Conservation (phyloP, 2,329 filamentous ascomycete species). For the Sporothrix luriei region DNA sequence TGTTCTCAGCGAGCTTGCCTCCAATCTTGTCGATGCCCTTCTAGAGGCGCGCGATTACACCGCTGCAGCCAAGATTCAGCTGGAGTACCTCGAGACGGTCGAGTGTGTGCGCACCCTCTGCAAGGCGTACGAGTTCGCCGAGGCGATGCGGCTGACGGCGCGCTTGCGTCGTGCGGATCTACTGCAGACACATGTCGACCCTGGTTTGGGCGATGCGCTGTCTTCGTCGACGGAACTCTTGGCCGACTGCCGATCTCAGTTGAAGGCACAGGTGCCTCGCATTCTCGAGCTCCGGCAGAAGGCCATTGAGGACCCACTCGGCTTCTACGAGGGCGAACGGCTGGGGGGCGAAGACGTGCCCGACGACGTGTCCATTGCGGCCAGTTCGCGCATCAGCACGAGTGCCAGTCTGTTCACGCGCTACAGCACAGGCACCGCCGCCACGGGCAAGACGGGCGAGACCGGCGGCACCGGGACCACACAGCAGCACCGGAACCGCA, state of each 20-base stretch:
- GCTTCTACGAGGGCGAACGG: conserved; percentile 82
- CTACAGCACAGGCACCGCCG: conserved; percentile 76
- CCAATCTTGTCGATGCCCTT: conserved; percentile 73
- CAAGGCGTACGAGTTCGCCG: conserved; percentile 82
- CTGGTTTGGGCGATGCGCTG: conserved; percentile 77
- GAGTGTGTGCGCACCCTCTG: conserved; percentile 78
- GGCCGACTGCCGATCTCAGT: conserved; percentile 86
- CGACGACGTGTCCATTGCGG: conserved; percentile 89
- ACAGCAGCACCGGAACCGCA: conserved; percentile 72
- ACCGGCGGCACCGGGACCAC: conserved; percentile 31
- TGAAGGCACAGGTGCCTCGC: conserved; percentile 81
- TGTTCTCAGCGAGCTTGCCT: conserved; percentile 69
- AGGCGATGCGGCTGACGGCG: conserved; percentile 78
- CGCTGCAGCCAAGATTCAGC: conserved; percentile 75
- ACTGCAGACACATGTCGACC: conserved; percentile 70
- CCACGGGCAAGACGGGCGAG: conserved; percentile 41
- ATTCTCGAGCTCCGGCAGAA: conserved; percentile 79
- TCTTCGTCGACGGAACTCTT: conserved; percentile 85
- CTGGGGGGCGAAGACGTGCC: conserved; percentile 57
- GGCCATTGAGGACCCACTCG: conserved; percentile 80
- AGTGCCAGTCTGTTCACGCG: conserved; percentile 88
- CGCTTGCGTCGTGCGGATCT: conserved; percentile 63
- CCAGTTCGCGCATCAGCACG: conserved; percentile 76
- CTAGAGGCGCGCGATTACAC: conserved; percentile 82
- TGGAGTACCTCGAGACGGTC: conserved; percentile 77